These are phyloP conservation scores for Plenodomus lindquistii DNA, from an alignment of 2,329 filamentous ascomycete genomes.

Conservation along the genomic window DNA sequence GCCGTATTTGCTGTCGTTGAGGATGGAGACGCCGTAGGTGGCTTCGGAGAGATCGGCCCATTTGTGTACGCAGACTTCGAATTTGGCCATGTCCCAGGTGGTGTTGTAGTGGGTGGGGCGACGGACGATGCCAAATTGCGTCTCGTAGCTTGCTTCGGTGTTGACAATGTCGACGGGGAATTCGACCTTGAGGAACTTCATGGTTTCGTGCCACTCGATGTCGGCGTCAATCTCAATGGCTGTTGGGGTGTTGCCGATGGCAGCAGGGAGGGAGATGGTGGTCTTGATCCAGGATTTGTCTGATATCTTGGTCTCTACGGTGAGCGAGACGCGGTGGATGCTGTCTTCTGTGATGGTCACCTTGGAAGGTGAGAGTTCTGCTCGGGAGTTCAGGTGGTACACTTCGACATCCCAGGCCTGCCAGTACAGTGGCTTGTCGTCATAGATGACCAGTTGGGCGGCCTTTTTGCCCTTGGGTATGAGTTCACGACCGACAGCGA, in stretches of 20 bases:
- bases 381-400: slow-evolving; percentile 85
- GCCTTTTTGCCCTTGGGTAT: slow-evolving; percentile 74
- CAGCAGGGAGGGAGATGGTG: slow-evolving; percentile 77
- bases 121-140: slow-evolving; percentile 85
- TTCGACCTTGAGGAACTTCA: slow-evolving; percentile 98
- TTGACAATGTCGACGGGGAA: slow-evolving; percentile 92
- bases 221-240: slow-evolving; percentile 79
- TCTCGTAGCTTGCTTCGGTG: slow-evolving; percentile 93
- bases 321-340: slow-evolving; percentile 76
- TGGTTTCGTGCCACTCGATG: slow-evolving; percentile 95
- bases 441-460: slow-evolving; percentile 91
- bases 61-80: slow-evolving; percentile 94
- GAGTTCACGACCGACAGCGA: slow-evolving; percentile 72
- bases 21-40: slow-evolving; percentile 85
- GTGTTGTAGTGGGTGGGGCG: slow-evolving; percentile 98
- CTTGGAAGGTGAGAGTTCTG: slow-evolving; percentile 70
- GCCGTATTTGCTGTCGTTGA: slow-evolving; percentile 96
- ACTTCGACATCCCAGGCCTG: slow-evolving; percentile 98
- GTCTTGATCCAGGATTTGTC: slow-evolving; percentile 84
- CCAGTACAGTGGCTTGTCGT: slow-evolving; percentile 97
- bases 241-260: slow-evolving; percentile 65
- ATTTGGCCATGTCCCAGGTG: slow-evolving; percentile 96
- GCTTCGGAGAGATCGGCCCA: slow-evolving; percentile 89
- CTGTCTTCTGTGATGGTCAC: slow-evolving; percentile 73
- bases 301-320: slow-evolving; percentile 85